phyloP scores from a whole-genome alignment of 176 grass and related monocot genomes.

The Ensete ventricosum region DNA sequence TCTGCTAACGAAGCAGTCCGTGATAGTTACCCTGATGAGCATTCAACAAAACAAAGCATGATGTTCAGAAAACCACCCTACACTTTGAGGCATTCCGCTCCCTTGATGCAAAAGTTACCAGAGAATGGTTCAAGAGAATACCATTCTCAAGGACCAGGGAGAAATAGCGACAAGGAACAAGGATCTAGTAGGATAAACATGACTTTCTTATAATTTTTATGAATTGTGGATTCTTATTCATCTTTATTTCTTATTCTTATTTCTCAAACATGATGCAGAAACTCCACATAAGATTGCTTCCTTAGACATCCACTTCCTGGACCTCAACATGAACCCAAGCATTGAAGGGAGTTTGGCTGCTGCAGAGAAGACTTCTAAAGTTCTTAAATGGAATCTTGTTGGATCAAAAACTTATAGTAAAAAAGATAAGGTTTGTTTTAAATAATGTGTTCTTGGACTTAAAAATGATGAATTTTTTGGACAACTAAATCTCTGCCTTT shows the following conservation, averaged over 20 bases:
- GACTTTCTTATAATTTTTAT: constrained; percentile 1
- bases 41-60: constrained; percentile 42
- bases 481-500: not conserved
- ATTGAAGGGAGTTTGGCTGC: constrained; percentile 40
- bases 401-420: constrained; percentile 83
- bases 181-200: constrained; percentile 55
- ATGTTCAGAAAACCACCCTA: constrained; percentile 56
- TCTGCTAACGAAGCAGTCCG: constrained; percentile 27
- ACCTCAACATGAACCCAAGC: constrained; percentile 37
- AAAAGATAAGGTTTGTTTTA: constrained; percentile 59
- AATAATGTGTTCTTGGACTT: too few relatives aligned
- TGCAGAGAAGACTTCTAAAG: constrained; percentile 67
- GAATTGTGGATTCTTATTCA: not conserved
- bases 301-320: constrained; percentile 35
- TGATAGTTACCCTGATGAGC: constrained; percentile 14
- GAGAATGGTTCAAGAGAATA: constrained; percentile 42
- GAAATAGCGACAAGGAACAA: constrained; percentile 43
- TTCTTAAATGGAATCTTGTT: constrained; percentile 69
- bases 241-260: constrained; percentile 24
- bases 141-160: constrained; percentile 43
- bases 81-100: constrained; percentile 27
- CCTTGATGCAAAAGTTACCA: constrained; percentile 44
- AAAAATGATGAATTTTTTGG: not conserved
- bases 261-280: constrained; percentile 34
- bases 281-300: constrained; percentile 31